Evolutionary conservation across 208 protist genomes (phyloP).

Genomic region (Crithidia sp.): DNA sequence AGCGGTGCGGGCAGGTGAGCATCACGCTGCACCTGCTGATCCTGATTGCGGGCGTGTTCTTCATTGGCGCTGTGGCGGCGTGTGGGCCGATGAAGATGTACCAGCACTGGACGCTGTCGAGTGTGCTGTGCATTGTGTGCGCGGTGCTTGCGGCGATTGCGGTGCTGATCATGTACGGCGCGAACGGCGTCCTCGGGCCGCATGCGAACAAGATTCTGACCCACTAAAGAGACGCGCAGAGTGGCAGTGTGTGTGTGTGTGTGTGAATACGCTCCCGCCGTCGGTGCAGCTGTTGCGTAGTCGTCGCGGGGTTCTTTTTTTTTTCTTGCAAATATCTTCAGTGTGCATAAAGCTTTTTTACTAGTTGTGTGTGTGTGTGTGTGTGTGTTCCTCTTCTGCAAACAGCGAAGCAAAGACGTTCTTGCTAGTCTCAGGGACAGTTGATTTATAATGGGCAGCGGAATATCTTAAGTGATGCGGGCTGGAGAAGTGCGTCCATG

Average conservation of each 20-base stretch:
- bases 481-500: no score
- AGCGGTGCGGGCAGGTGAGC: constrained; percentile 41
- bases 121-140: constrained; percentile 37
- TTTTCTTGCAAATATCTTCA: neutral
- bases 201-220: constrained; percentile 28
- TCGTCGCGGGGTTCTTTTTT: neutral
- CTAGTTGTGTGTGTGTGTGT: neutral
- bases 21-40: constrained; percentile 51
- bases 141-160: constrained; percentile 21
- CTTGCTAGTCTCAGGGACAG: no score
- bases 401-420: neutral
- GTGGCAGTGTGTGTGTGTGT: no score
- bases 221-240: neutral
- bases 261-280: no score
- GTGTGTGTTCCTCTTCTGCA: neutral
- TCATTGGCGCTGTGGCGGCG: constrained; percentile 37
- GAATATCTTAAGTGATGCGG: no score
- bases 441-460: no score
- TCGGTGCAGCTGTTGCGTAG: neutral
- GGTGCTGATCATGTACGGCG: constrained; percentile 34
- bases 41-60: constrained; percentile 35
- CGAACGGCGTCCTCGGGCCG: constrained; percentile 32
- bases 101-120: constrained; percentile 50
- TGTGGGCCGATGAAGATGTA: constrained; percentile 41
- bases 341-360: neutral